These are phyloP conservation scores for Hymenoscyphus scutula DNA, from an alignment of 2,329 filamentous ascomycete genomes.

Conservation along the genomic window DNA sequence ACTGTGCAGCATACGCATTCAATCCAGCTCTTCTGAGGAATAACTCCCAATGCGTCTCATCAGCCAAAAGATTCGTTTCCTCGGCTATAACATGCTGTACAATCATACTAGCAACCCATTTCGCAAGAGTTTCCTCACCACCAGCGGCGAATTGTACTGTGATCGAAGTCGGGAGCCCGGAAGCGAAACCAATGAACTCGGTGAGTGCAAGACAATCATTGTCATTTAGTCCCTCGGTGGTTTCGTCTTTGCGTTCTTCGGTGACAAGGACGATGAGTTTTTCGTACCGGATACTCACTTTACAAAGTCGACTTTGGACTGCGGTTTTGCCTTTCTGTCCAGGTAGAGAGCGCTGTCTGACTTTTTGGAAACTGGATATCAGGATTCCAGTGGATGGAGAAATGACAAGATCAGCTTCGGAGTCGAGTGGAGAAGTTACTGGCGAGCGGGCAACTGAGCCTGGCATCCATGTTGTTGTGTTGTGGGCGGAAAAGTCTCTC, in stretches of 20 bases:
- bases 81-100: constrained; percentile 37
- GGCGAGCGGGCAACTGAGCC: constrained; percentile 38
- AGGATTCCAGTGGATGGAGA: constrained; percentile 69
- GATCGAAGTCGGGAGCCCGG: constrained; percentile 40
- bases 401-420: constrained; percentile 71
- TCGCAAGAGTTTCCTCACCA: constrained; percentile 47
- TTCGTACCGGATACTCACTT: constrained; percentile 61
- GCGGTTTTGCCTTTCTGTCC: constrained; percentile 49
- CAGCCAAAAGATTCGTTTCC: constrained; percentile 42
- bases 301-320: constrained; percentile 54
- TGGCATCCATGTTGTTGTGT: constrained; percentile 38
- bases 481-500: constrained; percentile 52
- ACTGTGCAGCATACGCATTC: constrained; percentile 71
- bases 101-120: constrained; percentile 55
- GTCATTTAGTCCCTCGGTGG: constrained; percentile 31
- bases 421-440: constrained; percentile 41
- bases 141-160: constrained; percentile 50
- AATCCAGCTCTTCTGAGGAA: constrained; percentile 65
- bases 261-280: constrained; percentile 66
- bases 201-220: constrained; percentile 29
- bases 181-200: constrained; percentile 34
- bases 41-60: constrained; percentile 66
- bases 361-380: constrained; percentile 66
- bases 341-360: constrained; percentile 70
- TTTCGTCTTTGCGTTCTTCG: constrained; percentile 48